These are phyloP conservation scores for Lepraria neglecta DNA, from an alignment of 495 filamentous ascomycete genomes.

Conservation along the genomic window DNA sequence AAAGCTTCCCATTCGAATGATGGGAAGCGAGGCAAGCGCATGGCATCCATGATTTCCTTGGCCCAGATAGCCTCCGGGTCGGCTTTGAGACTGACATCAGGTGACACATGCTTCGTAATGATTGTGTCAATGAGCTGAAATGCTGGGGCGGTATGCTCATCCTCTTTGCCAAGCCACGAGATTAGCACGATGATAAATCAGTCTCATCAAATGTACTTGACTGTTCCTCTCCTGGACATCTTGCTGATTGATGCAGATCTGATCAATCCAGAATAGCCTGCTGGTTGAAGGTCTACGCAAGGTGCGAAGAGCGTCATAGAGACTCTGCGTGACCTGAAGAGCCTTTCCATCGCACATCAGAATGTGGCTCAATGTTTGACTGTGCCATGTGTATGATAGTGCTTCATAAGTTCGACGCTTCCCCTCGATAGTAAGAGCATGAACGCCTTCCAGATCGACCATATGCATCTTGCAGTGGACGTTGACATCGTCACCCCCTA, in stretches of 20 bases:
- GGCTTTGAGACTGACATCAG: slow-evolving; percentile 5
- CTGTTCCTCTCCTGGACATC: slow-evolving; percentile 24
- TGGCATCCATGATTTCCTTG: slow-evolving; percentile 8
- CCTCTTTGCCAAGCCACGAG: slow-evolving; percentile 29
- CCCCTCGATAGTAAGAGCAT: not conserved
- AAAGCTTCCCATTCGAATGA: slow-evolving; percentile 13
- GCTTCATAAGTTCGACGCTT: not conserved
- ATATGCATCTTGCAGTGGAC: slow-evolving; percentile 10
- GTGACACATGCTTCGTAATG: slow-evolving; percentile 2
- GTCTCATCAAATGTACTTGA: slow-evolving; percentile 32
- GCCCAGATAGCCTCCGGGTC: slow-evolving; percentile 6
- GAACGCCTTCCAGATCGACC: not conserved
- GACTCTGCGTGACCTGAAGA: slow-evolving; percentile 6
- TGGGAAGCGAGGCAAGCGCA: slow-evolving; percentile 14
- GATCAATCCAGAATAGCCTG: slow-evolving; percentile 31
- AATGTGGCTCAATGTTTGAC: not conserved
- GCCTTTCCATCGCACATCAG: slow-evolving; percentile 8
- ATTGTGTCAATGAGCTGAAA: not conserved
- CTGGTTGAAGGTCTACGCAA: slow-evolving; percentile 11
- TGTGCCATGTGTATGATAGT: slow-evolving; percentile 13
- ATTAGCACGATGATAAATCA: slow-evolving; percentile 30
- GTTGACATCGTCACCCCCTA: not conserved
- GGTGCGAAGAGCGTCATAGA: slow-evolving; percentile 15
- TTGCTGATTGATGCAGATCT: slow-evolving; percentile 34
- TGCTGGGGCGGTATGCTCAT: slow-evolving; percentile 11